Evolutionary conservation across 177 flowering plant genomes (phyloP).

Genomic region (Vitis hybrid): DNA sequence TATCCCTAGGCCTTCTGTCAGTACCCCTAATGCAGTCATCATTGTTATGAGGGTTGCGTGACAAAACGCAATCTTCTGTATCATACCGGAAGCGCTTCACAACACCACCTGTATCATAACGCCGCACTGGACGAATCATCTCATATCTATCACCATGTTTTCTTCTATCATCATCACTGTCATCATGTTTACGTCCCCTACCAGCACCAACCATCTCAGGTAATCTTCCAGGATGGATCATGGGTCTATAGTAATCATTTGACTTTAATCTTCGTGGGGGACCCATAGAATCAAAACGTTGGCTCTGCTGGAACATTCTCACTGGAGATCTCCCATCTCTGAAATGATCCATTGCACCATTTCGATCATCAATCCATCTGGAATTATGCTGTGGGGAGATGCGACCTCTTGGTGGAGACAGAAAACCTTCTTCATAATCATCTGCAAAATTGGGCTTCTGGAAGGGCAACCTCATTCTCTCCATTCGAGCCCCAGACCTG

Average conservation of each 20-base stretch:
- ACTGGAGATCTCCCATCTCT: slow-evolving; percentile 57
- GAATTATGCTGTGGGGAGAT: slow-evolving; percentile 38
- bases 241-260: slow-evolving; percentile 40
- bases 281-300: slow-evolving; percentile 39
- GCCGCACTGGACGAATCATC: slow-evolving; percentile 32
- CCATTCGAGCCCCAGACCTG: slow-evolving; percentile 41
- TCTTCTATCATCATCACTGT: slow-evolving; percentile 44
- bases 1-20: slow-evolving; percentile 22
- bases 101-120: slow-evolving; percentile 26
- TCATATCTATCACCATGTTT: slow-evolving; percentile 42
- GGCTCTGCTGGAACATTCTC: slow-evolving; percentile 36
- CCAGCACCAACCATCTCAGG: slow-evolving; percentile 33
- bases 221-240: slow-evolving; percentile 44
- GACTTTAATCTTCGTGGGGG: slow-evolving; percentile 40
- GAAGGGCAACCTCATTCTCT: slow-evolving; percentile 46
- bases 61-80: slow-evolving; percentile 20
- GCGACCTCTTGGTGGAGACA: slow-evolving; percentile 36
- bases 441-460: slow-evolving; percentile 35
- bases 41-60: slow-evolving; percentile 13
- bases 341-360: slow-evolving; percentile 28
- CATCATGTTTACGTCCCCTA: slow-evolving; percentile 45
- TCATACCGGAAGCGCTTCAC: slow-evolving; percentile 29
- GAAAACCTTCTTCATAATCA: slow-evolving; percentile 33
- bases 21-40: slow-evolving; percentile 16
- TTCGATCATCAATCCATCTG: slow-evolving; percentile 49